Evolutionary conservation across 257 asterid species (phyloP).

Genomic region (Apocynum venetum): DNA sequence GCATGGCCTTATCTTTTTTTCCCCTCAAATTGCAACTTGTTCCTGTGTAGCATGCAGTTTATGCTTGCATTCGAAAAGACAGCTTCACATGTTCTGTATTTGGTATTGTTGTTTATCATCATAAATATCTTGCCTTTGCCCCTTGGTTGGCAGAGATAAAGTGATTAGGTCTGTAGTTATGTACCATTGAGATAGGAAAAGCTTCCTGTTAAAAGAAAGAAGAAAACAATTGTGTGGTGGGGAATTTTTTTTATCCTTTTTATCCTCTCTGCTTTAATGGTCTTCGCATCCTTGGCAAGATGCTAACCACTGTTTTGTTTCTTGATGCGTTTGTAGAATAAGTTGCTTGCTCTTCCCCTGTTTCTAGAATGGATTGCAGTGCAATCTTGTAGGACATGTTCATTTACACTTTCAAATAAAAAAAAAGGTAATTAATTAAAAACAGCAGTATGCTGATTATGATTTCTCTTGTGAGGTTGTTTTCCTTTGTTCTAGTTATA

Average conservation of each 20-base stretch:
- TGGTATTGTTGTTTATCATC: background rate
- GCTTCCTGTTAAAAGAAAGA: background rate
- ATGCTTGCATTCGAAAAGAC: background rate
- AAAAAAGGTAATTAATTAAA: too few species aligned
- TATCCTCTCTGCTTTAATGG: background rate
- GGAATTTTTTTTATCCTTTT: background rate
- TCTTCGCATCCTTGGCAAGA: background rate
- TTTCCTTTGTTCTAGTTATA: background rate
- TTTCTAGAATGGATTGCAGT: background rate
- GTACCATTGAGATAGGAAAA: background rate
- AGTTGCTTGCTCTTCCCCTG: background rate
- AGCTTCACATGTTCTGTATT: background rate
- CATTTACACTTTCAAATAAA: background rate
- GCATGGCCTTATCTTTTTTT: background rate
- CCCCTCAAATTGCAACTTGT: background rate
- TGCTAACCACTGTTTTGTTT: background rate
- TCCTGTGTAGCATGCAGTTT: background rate
- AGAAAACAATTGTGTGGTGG: background rate
- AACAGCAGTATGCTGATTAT: background rate
- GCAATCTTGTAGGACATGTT: background rate
- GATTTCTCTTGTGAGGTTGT: background rate
- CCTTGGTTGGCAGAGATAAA: background rate
- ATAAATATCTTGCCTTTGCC: background rate
- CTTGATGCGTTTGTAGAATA: background rate
- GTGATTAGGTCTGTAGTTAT: background rate